These are phyloP conservation scores for Polytolypa hystricis DNA, from an alignment of 2,329 filamentous ascomycete species.

Conservation along the genomic window DNA sequence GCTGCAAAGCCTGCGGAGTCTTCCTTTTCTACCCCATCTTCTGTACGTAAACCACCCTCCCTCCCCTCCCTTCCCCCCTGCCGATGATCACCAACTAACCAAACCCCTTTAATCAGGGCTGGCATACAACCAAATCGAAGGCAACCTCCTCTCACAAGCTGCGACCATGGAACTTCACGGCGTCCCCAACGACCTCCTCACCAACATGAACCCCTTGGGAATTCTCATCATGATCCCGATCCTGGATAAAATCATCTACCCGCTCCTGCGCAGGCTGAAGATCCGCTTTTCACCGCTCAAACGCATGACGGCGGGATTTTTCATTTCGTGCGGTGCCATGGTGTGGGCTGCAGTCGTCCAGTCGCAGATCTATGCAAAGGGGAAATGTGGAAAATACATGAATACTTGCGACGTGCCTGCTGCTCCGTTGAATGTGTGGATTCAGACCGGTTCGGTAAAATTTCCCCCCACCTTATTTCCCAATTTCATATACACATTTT, in stretches of 20 bases:
- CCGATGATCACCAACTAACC: neutral
- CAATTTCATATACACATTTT: neutral
- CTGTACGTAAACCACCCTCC: slow-evolving; percentile 37
- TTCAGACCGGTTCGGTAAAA: slow-evolving; percentile 6
- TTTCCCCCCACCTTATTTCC: no score
- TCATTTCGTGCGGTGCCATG: slow-evolving; percentile 42
- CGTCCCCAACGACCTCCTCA: slow-evolving; percentile 50
- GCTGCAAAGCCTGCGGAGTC: slow-evolving; percentile 57
- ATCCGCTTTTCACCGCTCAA: slow-evolving; percentile 50
- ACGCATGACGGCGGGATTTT: slow-evolving; percentile 45
- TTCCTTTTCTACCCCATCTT: slow-evolving; percentile 48
- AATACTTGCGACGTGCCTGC: slow-evolving; percentile 36
- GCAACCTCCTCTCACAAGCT: slow-evolving; percentile 33
- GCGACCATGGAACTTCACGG: slow-evolving; percentile 45
- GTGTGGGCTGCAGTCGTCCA: slow-evolving; percentile 47
- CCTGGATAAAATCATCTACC: slow-evolving; percentile 42
- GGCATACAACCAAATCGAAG: slow-evolving; percentile 37
- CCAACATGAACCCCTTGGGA: slow-evolving; percentile 48
- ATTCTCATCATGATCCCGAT: slow-evolving; percentile 49
- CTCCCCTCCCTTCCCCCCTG: slow-evolving; percentile 30
- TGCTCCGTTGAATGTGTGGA: slow-evolving; percentile 6
- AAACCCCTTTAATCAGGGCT: slow-evolving; percentile 22
- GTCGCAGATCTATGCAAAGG: slow-evolving; percentile 47
- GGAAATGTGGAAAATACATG: slow-evolving; percentile 49
- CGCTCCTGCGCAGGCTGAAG: slow-evolving; percentile 39